A percentile compares a stretch with the other conserved stretches of the same genome.
Evolutionary conservation across 2,329 filamentous ascomycete genomes (phyloP).

Genomic region (Pseudocercospora fijiensis): DNA sequence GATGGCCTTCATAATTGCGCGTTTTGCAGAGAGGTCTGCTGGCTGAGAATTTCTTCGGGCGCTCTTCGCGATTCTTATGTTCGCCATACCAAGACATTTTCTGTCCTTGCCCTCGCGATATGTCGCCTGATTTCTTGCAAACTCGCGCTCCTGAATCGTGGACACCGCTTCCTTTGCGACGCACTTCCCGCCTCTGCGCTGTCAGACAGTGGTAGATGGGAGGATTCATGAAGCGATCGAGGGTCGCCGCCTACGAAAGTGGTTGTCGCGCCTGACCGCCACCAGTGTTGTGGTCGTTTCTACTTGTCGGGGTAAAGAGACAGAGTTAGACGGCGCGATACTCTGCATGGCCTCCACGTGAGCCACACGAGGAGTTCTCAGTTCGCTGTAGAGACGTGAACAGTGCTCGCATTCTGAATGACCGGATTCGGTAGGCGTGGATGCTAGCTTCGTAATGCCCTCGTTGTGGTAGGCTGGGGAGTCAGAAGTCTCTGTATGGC

Average conservation of each 20-base stretch:
- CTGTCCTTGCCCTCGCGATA: too few relatives aligned
- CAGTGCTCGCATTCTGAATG: background rate
- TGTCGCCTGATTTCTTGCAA: background rate
- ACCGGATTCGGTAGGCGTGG: background rate
- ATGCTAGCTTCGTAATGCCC: background rate
- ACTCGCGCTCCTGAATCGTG: background rate
- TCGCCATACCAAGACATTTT: background rate
- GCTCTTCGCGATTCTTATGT: background rate
- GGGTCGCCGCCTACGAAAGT: background rate
- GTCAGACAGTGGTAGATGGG: background rate
- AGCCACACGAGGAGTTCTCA: background rate
- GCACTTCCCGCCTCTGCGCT: background rate
- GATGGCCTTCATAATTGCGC: slow-evolving; percentile 32
- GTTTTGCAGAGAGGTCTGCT: background rate
- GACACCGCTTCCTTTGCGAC: background rate
- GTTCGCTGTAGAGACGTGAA: background rate
- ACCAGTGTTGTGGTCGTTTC: background rate
- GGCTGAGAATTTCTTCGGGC: background rate
- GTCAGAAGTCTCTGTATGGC: too few relatives aligned
- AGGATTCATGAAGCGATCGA: background rate
- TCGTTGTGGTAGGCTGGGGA: background rate
- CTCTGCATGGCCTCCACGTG: background rate
- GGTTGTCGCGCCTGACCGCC: background rate
- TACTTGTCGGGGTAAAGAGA: background rate
- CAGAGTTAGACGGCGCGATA: background rate